A percentile compares a stretch with the other conserved stretches of the same genome.
Conservation (phyloP, 1,139 yeast genomes). For the Hyphopichia fennica region DNA sequence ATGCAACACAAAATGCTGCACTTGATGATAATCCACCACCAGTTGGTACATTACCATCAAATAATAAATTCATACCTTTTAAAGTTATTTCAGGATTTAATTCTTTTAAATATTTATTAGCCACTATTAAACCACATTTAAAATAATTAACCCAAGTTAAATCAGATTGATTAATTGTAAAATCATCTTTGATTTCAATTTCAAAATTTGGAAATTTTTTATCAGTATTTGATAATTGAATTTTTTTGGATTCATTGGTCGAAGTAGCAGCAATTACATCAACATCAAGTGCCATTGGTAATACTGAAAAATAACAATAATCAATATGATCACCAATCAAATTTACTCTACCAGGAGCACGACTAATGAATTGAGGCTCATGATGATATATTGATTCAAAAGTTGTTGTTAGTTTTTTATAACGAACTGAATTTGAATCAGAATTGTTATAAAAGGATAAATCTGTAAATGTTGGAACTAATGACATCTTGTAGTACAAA, state of each 20-base stretch:
- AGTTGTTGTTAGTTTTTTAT: constrained; percentile 16
- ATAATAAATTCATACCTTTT: constrained; percentile 53
- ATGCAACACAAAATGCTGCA: constrained; percentile 71
- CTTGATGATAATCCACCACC: constrained; percentile 74
- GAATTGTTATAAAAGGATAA: constrained; percentile 37
- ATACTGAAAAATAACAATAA: constrained; percentile 64
- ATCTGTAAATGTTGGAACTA: constrained; percentile 36
- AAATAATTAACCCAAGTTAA: constrained; percentile 69
- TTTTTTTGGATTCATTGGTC: constrained; percentile 23
- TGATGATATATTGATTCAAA: constrained; percentile 23
- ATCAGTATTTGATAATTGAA: constrained; percentile 44
- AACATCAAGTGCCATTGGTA: constrained; percentile 75
- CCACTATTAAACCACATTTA: constrained; percentile 65
- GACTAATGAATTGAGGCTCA: constrained; percentile 46
- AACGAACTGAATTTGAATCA: constrained; percentile 24
- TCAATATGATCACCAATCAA: constrained; percentile 77
- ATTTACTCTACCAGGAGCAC: constrained; percentile 77
- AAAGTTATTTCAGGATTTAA: constrained; percentile 23
- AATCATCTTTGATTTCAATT: constrained; percentile 34
- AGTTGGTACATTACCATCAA: constrained; percentile 69
- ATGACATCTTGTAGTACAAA: too few relatives aligned
- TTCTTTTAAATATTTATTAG: constrained; percentile 49
- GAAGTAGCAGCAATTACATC: constrained; percentile 62
- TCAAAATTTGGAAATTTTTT: constrained; percentile 25
- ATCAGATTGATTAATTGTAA: constrained; percentile 48